Evolutionary conservation across 2,329 filamentous ascomycete species (phyloP).

Genomic region (Chrysoporthe cubensis): DNA sequence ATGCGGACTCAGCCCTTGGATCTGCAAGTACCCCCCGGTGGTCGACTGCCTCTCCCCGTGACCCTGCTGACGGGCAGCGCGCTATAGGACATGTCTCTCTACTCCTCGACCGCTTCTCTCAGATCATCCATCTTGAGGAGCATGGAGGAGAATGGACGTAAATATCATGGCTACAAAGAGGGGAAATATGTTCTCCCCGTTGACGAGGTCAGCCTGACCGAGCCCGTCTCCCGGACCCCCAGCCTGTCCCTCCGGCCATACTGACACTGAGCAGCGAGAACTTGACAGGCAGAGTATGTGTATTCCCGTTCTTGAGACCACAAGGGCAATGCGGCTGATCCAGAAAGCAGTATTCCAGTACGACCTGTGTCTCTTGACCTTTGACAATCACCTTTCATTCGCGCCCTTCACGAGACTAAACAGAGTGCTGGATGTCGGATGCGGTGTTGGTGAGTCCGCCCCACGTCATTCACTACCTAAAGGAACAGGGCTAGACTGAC

Average conservation of each 20-base stretch:
- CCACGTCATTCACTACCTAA: neutral
- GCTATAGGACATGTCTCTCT: conserved; percentile 36
- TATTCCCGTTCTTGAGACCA: neutral
- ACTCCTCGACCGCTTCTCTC: conserved; percentile 40
- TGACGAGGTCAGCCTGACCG: conserved; percentile 37
- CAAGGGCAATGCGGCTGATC: conserved; percentile 11
- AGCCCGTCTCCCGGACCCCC: neutral
- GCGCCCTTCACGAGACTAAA: conserved; percentile 48
- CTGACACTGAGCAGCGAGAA: conserved; percentile 38
- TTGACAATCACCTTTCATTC: conserved; percentile 48
- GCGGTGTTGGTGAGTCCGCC: conserved; percentile 47
- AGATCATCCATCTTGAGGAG: conserved; percentile 37
- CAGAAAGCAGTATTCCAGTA: conserved; percentile 39
- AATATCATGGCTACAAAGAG: conserved; percentile 45
- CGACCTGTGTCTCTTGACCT: conserved; percentile 45
- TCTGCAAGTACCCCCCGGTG: conserved; percentile 31
- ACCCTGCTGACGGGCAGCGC: conserved; percentile 11
- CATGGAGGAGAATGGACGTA: conserved; percentile 43
- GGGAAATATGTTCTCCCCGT: conserved; percentile 45
- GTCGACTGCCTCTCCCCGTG: neutral
- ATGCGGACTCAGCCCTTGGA: conserved; percentile 37
- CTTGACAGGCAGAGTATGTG: conserved; percentile 39
- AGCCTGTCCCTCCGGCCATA: neutral
- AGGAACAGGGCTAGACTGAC: conserved; percentile 20
- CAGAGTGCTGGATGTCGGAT: conserved; percentile 54